Evolutionary conservation across 2,329 filamentous ascomycete genomes (phyloP), one percentile per base, ranked within the genome.

Genomic region (Aspergillus floridensis): DNA sequence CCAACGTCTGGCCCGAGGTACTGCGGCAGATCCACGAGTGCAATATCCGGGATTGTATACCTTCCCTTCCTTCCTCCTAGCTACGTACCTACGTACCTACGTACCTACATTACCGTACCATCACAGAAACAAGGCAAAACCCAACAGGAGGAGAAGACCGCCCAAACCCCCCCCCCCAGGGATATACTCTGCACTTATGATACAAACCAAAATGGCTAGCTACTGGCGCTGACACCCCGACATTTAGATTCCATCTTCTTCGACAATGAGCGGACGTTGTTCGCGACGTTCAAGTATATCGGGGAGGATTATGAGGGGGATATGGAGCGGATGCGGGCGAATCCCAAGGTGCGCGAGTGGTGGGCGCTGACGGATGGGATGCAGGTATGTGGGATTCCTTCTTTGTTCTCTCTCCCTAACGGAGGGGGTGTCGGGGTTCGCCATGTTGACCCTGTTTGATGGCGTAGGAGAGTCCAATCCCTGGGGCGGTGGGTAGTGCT

Each of bases 321-420:
- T 70, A 93, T 93, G 91, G 82, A 85, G 73, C 82, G 80, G 62
- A 92, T 93, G 89, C 81, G 82, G 1, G 85, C 85, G 59, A 91
- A 92, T 66, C 82, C 85, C 1, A 88, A 87, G 69, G 88, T 93
- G 35, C 82, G 85, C 57, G 86, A 89, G 73, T 93, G 90, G 91
- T 93, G 90, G 90, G 79, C 79, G 59, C 88, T 93, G 86, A 93
- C 90, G 53, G 90, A 93, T 73, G 80, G 80, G 14, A 91, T 87
- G 80, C 90, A 93, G 76, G 87, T 73, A 62, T 41, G 60, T 56
- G 41, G 31, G 26, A 10, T n/a, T 21, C 12, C 24, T 32, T 48
- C n/a, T 7, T 32, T 49, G 14, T 16, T 44, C 21, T 50, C 16
- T 54, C 21, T 35, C 8, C 31, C 12, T 31, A 32, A 49, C n/a